A percentile compares a stretch with the other conserved stretches of the same genome.
Evolutionary conservation across 108 stramenopile species (phyloP).

Genomic region (Tribonema minus): DNA sequence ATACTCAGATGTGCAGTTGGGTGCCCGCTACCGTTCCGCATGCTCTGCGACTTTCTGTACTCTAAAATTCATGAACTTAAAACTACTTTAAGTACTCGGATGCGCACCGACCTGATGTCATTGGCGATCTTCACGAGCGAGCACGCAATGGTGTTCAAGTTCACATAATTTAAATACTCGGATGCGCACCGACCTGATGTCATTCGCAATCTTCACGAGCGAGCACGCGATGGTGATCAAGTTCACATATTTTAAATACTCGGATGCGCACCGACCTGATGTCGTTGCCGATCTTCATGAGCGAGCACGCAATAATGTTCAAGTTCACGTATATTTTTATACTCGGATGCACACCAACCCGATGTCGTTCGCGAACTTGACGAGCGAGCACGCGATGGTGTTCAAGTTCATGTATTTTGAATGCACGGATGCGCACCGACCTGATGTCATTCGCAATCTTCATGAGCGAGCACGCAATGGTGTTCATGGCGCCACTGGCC

Average conservation of each 20-base stretch:
- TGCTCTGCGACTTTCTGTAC: too few relatives aligned
- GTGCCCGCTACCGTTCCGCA: too few relatives aligned
- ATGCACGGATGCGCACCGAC: too few relatives aligned
- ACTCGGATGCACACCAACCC: conserved; percentile 54
- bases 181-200: conserved; percentile 66
- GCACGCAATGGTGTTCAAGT: conserved; percentile 77
- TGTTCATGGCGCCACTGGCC: conserved; percentile 83
- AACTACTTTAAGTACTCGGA: too few relatives aligned
- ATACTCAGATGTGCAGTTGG: too few relatives aligned
- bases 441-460: conserved; percentile 98
- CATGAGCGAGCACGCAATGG: conserved; percentile 77
- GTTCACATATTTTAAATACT: too few relatives aligned
- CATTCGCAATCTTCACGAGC: conserved; percentile 94
- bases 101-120: conserved; percentile 69
- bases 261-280: conserved; percentile 61
- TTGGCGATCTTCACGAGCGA: conserved; percentile 93
- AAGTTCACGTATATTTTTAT: too few relatives aligned
- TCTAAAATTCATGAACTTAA: too few relatives aligned
- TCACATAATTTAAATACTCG: too few relatives aligned
- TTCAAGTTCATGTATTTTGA: too few relatives aligned
- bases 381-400: conserved; percentile 74
- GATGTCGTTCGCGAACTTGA: conserved; percentile 95
- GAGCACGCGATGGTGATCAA: conserved; percentile 78
- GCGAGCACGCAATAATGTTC: conserved; percentile 74
- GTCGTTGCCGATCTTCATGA: conserved; percentile 96